Evolutionary conservation across 495 filamentous ascomycete species (phyloP).

Genomic region (Daldinia vernicosa): DNA sequence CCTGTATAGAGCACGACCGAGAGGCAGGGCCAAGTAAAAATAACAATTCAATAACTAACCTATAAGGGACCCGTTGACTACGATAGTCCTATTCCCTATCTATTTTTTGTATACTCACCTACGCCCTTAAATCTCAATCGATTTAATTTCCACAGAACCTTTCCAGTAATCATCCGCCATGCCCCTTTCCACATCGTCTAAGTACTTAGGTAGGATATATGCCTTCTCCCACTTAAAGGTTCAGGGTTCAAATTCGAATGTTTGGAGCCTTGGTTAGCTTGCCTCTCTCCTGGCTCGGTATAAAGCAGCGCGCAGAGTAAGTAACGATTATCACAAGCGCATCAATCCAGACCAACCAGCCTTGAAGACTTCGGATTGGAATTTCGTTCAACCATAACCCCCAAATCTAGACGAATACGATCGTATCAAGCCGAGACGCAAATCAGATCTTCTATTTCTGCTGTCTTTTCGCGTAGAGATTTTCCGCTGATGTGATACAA

Average conservation of each 20-base stretch:
- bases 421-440: neutral
- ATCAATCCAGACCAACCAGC: neutral
- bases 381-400: neutral
- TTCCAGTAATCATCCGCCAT: neutral
- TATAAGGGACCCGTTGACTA: neutral
- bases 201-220: neutral
- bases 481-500: conserved; percentile 85
- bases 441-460: conserved; percentile 14
- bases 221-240: neutral
- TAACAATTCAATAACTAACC: neutral
- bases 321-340: neutral
- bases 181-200: neutral
- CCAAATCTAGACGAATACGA: neutral
- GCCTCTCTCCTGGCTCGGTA: neutral
- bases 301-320: neutral
- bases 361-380: neutral
- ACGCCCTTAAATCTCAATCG: neutral
- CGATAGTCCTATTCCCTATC: neutral
- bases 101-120: neutral
- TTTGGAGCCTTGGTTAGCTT: neutral
- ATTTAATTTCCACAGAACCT: neutral
- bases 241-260: neutral
- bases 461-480: conserved; percentile 65
- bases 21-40: neutral
- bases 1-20: neutral